Percentiles rank a stretch among this genome's conserved stretches.
Evolutionary conservation across 306 rosid species (phyloP).

Genomic region (Geum urbanum): DNA sequence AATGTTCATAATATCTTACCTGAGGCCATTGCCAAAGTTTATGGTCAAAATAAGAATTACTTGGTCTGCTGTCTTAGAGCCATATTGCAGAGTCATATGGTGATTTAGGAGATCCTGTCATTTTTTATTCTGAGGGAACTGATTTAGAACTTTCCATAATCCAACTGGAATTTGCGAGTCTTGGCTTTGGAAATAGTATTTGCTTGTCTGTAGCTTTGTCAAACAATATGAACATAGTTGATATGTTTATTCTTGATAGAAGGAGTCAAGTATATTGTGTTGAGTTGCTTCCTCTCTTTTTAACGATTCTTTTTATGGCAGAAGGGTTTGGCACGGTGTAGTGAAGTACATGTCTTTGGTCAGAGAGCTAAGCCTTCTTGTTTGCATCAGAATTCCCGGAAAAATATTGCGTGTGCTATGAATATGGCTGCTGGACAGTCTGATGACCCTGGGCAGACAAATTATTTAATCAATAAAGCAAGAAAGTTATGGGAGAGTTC

Average conservation of each 20-base stretch:
- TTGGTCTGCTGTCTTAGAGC: neutral
- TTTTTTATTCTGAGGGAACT: neutral
- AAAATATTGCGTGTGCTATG: conserved; percentile 43
- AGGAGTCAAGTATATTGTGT: neutral
- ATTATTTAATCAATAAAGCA: conserved; percentile 40
- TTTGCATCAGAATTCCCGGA: conserved; percentile 30
- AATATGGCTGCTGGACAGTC: conserved; percentile 69
- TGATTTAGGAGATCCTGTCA: neutral
- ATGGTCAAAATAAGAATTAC: too few species aligned
- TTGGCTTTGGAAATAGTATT: neutral
- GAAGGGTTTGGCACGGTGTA: conserved; percentile 27
- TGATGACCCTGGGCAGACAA: conserved; percentile 42
- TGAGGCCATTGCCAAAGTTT: too few species aligned
- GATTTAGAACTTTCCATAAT: neutral
- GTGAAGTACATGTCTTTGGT: conserved; percentile 24
- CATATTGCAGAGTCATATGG: neutral
- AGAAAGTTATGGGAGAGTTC: conserved; percentile 66
- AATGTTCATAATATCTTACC: too few species aligned
- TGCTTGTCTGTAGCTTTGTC: neutral
- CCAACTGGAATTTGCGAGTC: neutral
- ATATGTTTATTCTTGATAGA: neutral
- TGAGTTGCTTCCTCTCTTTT: neutral
- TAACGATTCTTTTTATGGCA: conserved; percentile 14
- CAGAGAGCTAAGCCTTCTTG: conserved; percentile 31
- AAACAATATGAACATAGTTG: neutral